Evolutionary conservation across 202 grass and related monocot genomes (phyloP).

Genomic region (Panicum virgatum): DNA sequence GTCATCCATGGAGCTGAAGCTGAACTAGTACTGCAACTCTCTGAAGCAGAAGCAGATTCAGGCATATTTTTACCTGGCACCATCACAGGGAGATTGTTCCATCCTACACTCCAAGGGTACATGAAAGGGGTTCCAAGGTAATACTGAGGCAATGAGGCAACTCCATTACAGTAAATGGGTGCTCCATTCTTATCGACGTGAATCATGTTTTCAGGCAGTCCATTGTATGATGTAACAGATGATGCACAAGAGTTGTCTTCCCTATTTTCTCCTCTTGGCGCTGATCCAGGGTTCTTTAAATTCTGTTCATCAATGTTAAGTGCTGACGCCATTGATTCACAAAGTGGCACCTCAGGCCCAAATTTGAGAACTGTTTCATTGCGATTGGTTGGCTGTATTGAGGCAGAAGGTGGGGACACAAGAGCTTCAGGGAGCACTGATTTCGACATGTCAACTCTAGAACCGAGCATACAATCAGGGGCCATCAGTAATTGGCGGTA

Average conservation of each 20-base stretch:
- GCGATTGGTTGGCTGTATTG: slow-evolving; percentile 31
- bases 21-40: slow-evolving; percentile 46
- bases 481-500: slow-evolving; percentile 65
- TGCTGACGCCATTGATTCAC: slow-evolving; percentile 67
- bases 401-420: slow-evolving; percentile 24
- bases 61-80: slow-evolving; percentile 39
- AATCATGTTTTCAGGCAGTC: slow-evolving; percentile 30
- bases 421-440: slow-evolving; percentile 42
- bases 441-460: slow-evolving; percentile 56
- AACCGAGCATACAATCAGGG: slow-evolving; percentile 59
- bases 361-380: slow-evolving; percentile 79
- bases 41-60: slow-evolving; percentile 36
- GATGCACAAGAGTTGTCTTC: slow-evolving; percentile 62
- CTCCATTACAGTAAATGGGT: slow-evolving; percentile 54
- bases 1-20: slow-evolving; percentile 56
- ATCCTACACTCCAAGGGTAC: slow-evolving; percentile 71
- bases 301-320: slow-evolving; percentile 74
- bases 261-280: slow-evolving; percentile 35
- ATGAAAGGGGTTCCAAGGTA: slow-evolving; percentile 79
- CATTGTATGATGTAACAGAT: slow-evolving; percentile 45
- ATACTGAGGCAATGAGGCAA: slow-evolving; percentile 55
- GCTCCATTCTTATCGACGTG: slow-evolving; percentile 39
- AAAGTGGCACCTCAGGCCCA: slow-evolving; percentile 78
- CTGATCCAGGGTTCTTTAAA: slow-evolving; percentile 31
- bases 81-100: slow-evolving; percentile 56